Percentiles rank a stretch among this genome's conserved stretches.
Conservation (phyloP, 345 rosid species). For the Nasturtium officinale region DNA sequence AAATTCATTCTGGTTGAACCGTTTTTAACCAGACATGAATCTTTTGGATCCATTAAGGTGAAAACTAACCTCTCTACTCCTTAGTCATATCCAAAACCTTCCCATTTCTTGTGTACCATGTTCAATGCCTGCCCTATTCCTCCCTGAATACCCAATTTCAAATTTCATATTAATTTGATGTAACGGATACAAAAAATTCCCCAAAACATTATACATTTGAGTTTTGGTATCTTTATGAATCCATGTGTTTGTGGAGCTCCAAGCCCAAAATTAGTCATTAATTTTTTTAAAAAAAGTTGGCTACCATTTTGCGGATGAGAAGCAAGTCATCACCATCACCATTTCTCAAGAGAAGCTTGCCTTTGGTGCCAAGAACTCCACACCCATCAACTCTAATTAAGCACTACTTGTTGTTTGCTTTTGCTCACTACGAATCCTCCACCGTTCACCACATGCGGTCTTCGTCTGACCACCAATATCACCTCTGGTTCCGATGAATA, state of each 20-base stretch:
- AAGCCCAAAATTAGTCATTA: no score
- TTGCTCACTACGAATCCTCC: conserved; percentile 87
- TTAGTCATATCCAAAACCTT: conserved; percentile 62
- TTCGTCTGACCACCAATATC: conserved; percentile 60
- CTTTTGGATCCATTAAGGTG: conserved; percentile 60
- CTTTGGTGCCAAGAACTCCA: conserved; percentile 66
- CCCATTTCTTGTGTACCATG: conserved; percentile 71
- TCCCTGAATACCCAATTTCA: conserved; percentile 42
- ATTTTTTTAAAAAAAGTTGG: no score
- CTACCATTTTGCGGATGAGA: conserved; percentile 77
- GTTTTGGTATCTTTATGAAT: background rate
- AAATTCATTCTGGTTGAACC: conserved; percentile 53
- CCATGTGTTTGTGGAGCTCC: background rate
- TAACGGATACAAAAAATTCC: background rate
- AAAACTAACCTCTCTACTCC: conserved; percentile 62
- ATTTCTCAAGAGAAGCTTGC: conserved; percentile 56
- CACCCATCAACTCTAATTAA: conserved; percentile 86
- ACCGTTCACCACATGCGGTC: conserved; percentile 68
- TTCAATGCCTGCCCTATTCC: conserved; percentile 74
- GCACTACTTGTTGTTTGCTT: conserved; percentile 58
- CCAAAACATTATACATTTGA: background rate
- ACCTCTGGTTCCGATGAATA: conserved; percentile 59
- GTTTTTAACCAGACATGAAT: conserved; percentile 49
- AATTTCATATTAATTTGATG: background rate
- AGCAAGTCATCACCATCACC: conserved; percentile 59